Evolutionary conservation across 1,139 yeast genomes (phyloP).

Genomic region (Protomyces inouyei): DNA sequence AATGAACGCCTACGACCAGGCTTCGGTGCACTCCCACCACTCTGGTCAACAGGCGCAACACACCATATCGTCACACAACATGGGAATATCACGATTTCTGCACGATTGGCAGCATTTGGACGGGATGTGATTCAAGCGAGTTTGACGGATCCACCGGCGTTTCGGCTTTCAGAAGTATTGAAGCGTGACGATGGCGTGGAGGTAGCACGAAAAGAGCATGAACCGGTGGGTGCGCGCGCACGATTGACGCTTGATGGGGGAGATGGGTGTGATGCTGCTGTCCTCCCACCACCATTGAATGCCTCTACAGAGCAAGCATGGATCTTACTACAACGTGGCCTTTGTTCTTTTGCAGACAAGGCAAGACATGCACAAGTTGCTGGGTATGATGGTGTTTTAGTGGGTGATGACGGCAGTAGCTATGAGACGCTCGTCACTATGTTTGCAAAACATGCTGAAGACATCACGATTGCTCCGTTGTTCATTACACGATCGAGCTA

Average conservation of each 20-base stretch:
- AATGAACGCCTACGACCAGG: not conserved
- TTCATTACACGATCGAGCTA: conserved; percentile 41
- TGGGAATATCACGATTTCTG: conserved; percentile 34
- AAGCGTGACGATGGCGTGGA: too few species aligned
- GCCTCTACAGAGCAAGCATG: conserved; percentile 32
- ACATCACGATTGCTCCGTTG: conserved; percentile 41
- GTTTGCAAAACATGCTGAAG: conserved; percentile 38
- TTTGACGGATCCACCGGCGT: not conserved
- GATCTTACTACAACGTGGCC: conserved; percentile 43
- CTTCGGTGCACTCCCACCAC: not conserved
- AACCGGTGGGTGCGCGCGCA: not conserved
- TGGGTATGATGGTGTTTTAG: conserved; percentile 45
- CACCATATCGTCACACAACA: conserved; percentile 3
- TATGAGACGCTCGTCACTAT: conserved; percentile 39
- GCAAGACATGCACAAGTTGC: conserved; percentile 40
- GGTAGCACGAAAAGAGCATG: not conserved
- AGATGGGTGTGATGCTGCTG: not conserved
- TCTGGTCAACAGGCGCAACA: conserved; percentile 11
- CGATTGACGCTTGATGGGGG: not conserved
- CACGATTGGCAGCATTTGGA: conserved; percentile 42
- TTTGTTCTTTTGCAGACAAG: conserved; percentile 43
- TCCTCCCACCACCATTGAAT: conserved; percentile 3
- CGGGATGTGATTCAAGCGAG: conserved; percentile 35
- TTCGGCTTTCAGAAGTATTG: too few species aligned
- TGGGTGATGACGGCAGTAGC: conserved; percentile 42